phyloP scores from a whole-genome alignment of 2,329 filamentous ascomycete genomes.

The Phialocephala sp. region DNA sequence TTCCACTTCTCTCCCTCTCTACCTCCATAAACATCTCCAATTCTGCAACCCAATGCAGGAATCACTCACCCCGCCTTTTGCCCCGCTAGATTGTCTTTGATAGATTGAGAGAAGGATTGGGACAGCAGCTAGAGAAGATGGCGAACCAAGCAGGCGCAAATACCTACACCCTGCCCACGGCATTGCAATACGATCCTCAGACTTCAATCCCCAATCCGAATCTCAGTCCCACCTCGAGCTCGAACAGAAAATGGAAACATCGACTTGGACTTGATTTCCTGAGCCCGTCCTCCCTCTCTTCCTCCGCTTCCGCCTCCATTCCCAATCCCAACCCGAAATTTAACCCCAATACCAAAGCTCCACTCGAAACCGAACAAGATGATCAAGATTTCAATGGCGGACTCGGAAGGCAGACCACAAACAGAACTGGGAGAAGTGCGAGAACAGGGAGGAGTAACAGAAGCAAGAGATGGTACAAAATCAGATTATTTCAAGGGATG shows the following conservation, averaged over 20 bases:
- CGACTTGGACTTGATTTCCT: conserved; percentile 26
- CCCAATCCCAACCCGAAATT: too few species aligned
- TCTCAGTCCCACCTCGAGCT: too few species aligned
- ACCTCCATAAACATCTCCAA: not conserved
- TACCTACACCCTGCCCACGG: conserved; percentile 33
- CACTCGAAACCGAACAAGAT: too few species aligned
- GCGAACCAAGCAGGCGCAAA: conserved; percentile 19
- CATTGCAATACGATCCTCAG: conserved; percentile 24
- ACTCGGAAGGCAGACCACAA: too few species aligned
- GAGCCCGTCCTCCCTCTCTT: too few species aligned
- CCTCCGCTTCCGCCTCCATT: too few species aligned
- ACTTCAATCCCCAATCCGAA: too few species aligned
- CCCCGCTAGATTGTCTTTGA: not conserved
- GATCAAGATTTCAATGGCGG: too few species aligned
- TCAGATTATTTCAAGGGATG: conserved; percentile 80
- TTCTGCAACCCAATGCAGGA: not conserved
- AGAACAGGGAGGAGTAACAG: conserved; percentile 31
- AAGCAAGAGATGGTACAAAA: conserved; percentile 69
- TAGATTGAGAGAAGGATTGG: not conserved
- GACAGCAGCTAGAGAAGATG: conserved; percentile 19
- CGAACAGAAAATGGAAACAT: conserved; percentile 29
- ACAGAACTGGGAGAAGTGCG: too few species aligned
- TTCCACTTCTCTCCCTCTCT: not conserved
- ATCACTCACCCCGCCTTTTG: not conserved
- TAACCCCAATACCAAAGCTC: too few species aligned